Evolutionary conservation across 2,329 filamentous ascomycete genomes (phyloP), one percentile per base, ranked within the genome.

Genomic region (Dryadomyces sulphureus): DNA sequence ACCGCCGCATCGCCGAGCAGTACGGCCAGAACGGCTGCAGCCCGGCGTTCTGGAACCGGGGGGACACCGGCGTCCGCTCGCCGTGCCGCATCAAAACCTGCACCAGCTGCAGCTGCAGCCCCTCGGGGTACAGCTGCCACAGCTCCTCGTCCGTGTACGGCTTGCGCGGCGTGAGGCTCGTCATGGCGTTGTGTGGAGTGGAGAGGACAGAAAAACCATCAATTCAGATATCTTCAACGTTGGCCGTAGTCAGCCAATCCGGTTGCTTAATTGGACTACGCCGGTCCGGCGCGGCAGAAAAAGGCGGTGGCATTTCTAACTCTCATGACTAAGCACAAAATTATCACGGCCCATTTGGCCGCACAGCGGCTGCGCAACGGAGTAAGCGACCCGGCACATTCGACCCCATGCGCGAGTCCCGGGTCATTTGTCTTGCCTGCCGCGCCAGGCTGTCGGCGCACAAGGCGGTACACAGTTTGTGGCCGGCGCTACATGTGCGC

Each of bases 111-210:
- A 98, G 77, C 60, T 90, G 75, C 49, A 98, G 71, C 39, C 74
- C 69, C 46, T 78, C 65, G 1, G 92, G 92, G 65, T 95, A 98
- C 49, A 96, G 79, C 56, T 70, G 68, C 38, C 73, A 69, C 43
- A 96, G 76, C 72, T 96, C 89, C 49, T 85, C 80, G 53, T 79
- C 67, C 39, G 81, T 79, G 66, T 96, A 96, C 0, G 85, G 78
- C 47, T 74, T 68, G 48, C 86, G 77, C 42, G 85, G 85, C 39
- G 73, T 65, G 39, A 94, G 72, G 36, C 81, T 81, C 12, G 89
- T 84, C 90, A 96, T 96, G 46, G 20, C 45, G 46, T 5, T 8
- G 4, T 12, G 42, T 22, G 14, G 11, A 14, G 19, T 27, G 7
- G 16, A 16, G 24, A 32, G 21, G 24, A 36, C 30, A 5, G 36